Evolutionary conservation across 208 protist genomes (phyloP), one percentile per base, ranked within the genome.

Genomic region (Leptomonas pyrrhocoris): DNA sequence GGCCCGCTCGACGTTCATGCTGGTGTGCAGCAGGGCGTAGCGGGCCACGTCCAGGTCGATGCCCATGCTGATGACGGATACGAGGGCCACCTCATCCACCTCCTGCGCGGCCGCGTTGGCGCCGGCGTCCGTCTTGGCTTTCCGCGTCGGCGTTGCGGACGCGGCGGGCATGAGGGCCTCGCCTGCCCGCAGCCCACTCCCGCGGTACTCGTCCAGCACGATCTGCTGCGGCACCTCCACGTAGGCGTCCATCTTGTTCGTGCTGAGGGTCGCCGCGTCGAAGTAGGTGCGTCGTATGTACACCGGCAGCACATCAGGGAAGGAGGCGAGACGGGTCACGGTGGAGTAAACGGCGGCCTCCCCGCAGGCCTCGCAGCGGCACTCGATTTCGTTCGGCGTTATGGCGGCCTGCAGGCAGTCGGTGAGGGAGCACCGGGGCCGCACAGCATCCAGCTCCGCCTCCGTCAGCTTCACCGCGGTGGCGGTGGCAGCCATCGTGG

Each of bases 1-100:
- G 27, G 98, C 97, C 25, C 96, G 82, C 81, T 99, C 97, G 0
- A 96, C 81, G 73, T 98, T 93, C 88, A 92, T 91, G 63, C 81
- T 78, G 5, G 96, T 98, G 62, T 93, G 72, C 43, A 76, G 65
- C 28, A 99, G 82, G 9, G 95, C 95, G 59, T 92, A 89, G 38
- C 70, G 51, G 4, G 90, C 87, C 51, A 92, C 77, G 18, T 57
- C 61, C 46, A 80, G 77, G 12, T 96, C 85, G 66, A 98, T 86
- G 40, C 92, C 94, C 93, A 98, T 98, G 62, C 84, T 90, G 21
- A 95, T 48, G n/a, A 98, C 59, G 21, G 74, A 89, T 12, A 81
- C 82, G 38, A 97, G 79, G 4, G 90, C 80, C 45, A 83, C 68
- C 72, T 97, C 92, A 56, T 95, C 90, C 64, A 91, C 76, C 50